A percentile compares a stretch with the other conserved stretches of the same genome.
Evolutionary conservation across 1,284 basidiomycete species (phyloP).

Genomic region (Fomes fomentarius): DNA sequence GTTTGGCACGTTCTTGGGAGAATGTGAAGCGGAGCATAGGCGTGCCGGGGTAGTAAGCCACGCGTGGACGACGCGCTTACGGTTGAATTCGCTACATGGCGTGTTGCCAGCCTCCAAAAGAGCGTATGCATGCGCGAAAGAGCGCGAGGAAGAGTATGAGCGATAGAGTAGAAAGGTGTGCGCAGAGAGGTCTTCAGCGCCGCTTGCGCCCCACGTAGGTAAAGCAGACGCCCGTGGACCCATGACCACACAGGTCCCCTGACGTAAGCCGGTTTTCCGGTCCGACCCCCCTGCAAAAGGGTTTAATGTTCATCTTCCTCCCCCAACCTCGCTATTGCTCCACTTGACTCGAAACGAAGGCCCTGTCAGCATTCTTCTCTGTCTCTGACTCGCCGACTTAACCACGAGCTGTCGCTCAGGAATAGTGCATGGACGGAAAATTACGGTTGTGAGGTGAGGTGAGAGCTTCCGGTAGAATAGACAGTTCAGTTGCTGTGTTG

Average conservation of each 20-base stretch:
- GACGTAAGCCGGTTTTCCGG: constrained; percentile 6
- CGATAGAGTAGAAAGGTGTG: constrained; percentile 1
- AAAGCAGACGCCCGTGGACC: constrained; percentile 8
- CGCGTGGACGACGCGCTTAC: constrained; percentile 13
- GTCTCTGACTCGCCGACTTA: no score
- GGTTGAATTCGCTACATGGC: constrained; percentile 47
- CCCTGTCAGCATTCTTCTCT: no score
- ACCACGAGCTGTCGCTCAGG: no score
- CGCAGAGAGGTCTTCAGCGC: neutral
- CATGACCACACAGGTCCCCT: constrained; percentile 12
- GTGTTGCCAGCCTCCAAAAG: constrained; percentile 36
- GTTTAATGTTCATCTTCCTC: neutral
- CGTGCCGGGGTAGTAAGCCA: constrained; percentile 3
- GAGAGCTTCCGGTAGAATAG: no score
- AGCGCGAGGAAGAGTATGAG: neutral
- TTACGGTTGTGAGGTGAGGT: no score
- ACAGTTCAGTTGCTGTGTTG: no score
- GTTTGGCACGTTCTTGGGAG: constrained; percentile 23
- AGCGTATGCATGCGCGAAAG: constrained; percentile 54
- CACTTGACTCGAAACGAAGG: no score
- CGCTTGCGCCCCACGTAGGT: neutral
- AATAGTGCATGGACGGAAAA: no score
- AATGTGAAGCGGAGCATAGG: constrained; percentile 6
- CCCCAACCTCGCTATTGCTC: no score
- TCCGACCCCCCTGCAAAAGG: neutral